Conservation (phyloP, 441 rosid species). For the Populus hybrid region DNA sequence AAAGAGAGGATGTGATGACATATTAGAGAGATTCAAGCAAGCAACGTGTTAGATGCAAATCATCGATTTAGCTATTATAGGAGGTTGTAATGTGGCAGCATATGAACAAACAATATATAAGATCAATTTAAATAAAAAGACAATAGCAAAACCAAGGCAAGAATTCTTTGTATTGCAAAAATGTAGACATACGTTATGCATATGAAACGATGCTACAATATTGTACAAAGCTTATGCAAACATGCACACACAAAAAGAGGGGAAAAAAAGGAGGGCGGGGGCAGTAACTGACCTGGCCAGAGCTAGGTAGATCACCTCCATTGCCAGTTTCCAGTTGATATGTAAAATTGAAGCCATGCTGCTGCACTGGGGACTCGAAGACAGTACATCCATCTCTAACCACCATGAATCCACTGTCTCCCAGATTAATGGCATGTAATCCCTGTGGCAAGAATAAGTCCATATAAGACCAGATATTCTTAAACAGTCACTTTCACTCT, state of each 20-base stretch:
- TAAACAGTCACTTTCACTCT: neutral
- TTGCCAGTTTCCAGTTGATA: conserved; percentile 68
- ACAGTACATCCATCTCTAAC: conserved; percentile 79
- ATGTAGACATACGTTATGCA: neutral
- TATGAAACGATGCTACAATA: neutral
- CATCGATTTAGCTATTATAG: neutral
- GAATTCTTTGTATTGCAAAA: neutral
- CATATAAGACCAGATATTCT: neutral
- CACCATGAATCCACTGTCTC: conserved; percentile 93
- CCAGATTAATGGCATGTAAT: conserved; percentile 67
- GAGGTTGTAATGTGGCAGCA: neutral
- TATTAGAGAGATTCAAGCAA: neutral
- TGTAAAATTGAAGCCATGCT: conserved; percentile 83
- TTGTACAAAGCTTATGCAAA: neutral
- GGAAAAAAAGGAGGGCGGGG: neutral
- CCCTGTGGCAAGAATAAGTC: conserved; percentile 28
- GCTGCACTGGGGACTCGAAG: conserved; percentile 85
- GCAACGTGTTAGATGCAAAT: neutral
- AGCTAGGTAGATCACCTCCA: conserved; percentile 63
- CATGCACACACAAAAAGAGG: neutral
- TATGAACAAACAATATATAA: neutral
- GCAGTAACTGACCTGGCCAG: conserved; percentile 49
- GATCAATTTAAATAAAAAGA: neutral
- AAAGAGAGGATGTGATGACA: neutral
- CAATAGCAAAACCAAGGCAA: neutral